These are phyloP conservation scores for Zygotorulaspora florentina DNA, from an alignment of 805 yeast genomes.

Conservation along the genomic window DNA sequence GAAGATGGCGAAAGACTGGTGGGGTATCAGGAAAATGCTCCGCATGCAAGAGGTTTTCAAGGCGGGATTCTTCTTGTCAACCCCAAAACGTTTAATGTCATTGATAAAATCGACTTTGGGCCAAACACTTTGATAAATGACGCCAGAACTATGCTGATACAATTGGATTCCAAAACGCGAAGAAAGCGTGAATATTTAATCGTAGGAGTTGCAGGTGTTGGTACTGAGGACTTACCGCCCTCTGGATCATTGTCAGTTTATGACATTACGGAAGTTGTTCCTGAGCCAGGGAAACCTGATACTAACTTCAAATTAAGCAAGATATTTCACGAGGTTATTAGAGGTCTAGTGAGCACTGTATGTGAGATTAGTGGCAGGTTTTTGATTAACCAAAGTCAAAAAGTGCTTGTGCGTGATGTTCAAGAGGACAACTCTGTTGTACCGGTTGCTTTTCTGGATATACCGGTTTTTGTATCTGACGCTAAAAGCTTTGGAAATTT, in stretches of 20 bases:
- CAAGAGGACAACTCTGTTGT: constrained; percentile 82
- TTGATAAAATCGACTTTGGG: constrained; percentile 62
- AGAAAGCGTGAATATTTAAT: constrained; percentile 63
- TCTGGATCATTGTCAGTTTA: constrained; percentile 71
- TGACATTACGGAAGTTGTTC: constrained; percentile 78
- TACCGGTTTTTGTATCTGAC: constrained; percentile 74
- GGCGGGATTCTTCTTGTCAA: constrained; percentile 64
- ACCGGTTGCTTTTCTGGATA: constrained; percentile 90
- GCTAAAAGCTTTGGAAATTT: constrained; percentile 80
- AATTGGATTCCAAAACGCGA: constrained; percentile 38
- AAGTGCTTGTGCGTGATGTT: constrained; percentile 67
- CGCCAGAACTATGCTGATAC: constrained; percentile 34
- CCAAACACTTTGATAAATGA: constrained; percentile 57
- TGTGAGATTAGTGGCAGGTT: constrained; percentile 81
- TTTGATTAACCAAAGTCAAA: constrained; percentile 82
- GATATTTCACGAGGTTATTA: constrained; percentile 64
- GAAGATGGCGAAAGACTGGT: constrained; percentile 66
- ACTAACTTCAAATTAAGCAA: constrained; percentile 73
- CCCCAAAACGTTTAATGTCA: constrained; percentile 70
- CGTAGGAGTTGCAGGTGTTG: constrained; percentile 69
- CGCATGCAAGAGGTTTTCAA: constrained; percentile 53
- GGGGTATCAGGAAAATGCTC: constrained; percentile 46
- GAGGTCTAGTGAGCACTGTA: constrained; percentile 78
- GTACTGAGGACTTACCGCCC: constrained; percentile 77
- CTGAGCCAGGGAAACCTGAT: constrained; percentile 85